Evolutionary conservation across 441 rosid genomes (phyloP), one percentile per base, ranked within the genome.

Genomic region (Pelargonium citronellum): DNA sequence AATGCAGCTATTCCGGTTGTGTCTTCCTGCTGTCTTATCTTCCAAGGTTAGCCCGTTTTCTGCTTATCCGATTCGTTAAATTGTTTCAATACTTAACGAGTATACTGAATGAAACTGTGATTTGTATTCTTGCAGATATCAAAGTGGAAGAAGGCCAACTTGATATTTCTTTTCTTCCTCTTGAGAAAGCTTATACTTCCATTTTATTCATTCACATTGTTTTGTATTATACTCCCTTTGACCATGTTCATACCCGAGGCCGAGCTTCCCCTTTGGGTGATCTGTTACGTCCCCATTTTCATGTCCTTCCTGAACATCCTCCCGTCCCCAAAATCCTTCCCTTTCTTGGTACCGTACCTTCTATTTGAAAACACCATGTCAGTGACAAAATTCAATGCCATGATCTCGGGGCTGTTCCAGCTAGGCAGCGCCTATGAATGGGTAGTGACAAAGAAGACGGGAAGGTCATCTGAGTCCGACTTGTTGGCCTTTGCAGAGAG

Each of bases 91-190:
- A 46, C 53, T 1, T 46, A 13, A 46, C n/a, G 1, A 7, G 53
- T 46, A 7, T 13, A 8, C 5, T 46, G 53, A 46, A 8, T 7
- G 4, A 46, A 46, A 0, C n/a, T 1, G 12, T 1, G n/a, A 1
- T 60, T 69, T 17, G 22, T 27, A 3, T 27, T 27, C 30, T 27
- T 63, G 73, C 73, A 70, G 73, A 63, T 70, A 47, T 55, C 66
- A 44, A 46, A 51, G n/a, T 66, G 63, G 70, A 65, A 72, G 65
- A 72, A 72, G 69, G 60, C 34, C 39, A 72, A 72, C 41, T 67
- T 72, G 64, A 67, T 72, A 43, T 66, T 72, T 58, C 75, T 72
- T 27, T 72, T 72, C 69, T 72, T 72, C 75, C 75, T 72, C 5
- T 63, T 71, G 49, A 71, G 74, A 57, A 71, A 71, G 51, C 74